Conservation (phyloP, 2,329 filamentous ascomycete species). For the Madurella mycetomatis region DNA sequence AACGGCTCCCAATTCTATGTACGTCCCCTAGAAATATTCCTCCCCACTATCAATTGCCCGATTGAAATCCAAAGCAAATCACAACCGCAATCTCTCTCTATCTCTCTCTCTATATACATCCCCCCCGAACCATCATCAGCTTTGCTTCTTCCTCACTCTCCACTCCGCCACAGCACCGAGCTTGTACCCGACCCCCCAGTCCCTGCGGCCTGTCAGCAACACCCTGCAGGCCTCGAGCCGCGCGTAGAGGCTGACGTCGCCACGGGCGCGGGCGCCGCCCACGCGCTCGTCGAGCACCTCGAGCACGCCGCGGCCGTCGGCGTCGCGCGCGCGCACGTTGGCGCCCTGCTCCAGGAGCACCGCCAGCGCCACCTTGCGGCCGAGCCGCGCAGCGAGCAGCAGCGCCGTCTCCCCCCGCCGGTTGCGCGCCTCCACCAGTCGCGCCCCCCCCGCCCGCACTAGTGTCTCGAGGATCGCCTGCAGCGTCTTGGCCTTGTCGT, state of each 20-base stretch:
- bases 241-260: constrained; percentile 30
- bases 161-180: constrained; percentile 9
- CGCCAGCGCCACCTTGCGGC: constrained; percentile 48
- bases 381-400: constrained; percentile 49
- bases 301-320: constrained; percentile 41
- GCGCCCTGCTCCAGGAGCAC: constrained; percentile 45
- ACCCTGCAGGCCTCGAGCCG: constrained; percentile 31
- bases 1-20: too few species aligned
- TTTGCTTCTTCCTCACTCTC: neutral
- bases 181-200: constrained; percentile 25
- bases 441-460: constrained; percentile 38
- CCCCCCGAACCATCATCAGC: neutral
- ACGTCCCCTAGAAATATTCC: too few species aligned
- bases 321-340: constrained; percentile 45
- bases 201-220: constrained; percentile 30
- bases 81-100: too few species aligned
- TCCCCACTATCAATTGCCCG: too few species aligned
- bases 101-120: too few species aligned
- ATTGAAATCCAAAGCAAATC: too few species aligned
- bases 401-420: constrained; percentile 51
- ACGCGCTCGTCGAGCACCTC: constrained; percentile 39
- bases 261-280: constrained; percentile 9
- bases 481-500: constrained; percentile 43
- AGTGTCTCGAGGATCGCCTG: constrained; percentile 42
- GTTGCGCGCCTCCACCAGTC: constrained; percentile 45